phyloP scores from a whole-genome alignment of 768 basidiomycete species.

The Ramaria sp. region DNA sequence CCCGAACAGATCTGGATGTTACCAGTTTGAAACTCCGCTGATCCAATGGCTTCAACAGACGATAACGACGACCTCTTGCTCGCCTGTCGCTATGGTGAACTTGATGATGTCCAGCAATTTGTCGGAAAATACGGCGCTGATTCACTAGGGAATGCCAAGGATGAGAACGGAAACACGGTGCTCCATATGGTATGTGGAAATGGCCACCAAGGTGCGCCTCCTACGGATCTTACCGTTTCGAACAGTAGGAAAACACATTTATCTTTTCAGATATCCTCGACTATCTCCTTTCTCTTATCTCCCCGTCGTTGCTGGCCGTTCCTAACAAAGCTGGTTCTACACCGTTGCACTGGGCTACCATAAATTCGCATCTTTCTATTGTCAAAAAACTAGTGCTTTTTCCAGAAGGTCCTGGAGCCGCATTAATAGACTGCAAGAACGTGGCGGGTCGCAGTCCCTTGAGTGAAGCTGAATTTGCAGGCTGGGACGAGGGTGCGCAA shows the following conservation, averaged over 20 bases:
- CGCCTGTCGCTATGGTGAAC: constrained; percentile 79
- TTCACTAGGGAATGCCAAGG: constrained; percentile 39
- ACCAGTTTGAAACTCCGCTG: no score
- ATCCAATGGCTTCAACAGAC: constrained; percentile 14
- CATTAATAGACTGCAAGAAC: constrained; percentile 71
- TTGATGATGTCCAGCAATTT: constrained; percentile 65
- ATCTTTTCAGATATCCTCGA: constrained; percentile 52
- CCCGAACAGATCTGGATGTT: no score
- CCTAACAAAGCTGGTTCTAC: constrained; percentile 71
- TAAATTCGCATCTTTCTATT: constrained; percentile 66
- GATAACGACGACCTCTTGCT: constrained; percentile 62
- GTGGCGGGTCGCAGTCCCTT: constrained; percentile 63
- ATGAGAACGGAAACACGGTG: constrained; percentile 69
- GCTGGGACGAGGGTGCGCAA: constrained; percentile 75
- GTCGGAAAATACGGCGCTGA: constrained; percentile 42
- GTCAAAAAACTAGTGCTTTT: constrained; percentile 49
- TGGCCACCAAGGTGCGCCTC: constrained; percentile 66
- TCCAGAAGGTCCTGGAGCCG: constrained; percentile 47
- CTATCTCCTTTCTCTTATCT: constrained; percentile 53
- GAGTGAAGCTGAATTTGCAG: constrained; percentile 67
- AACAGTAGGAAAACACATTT: constrained; percentile 7
- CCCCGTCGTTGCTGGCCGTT: constrained; percentile 41
- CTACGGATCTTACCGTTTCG: constrained; percentile 8
- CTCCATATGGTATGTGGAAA: constrained; percentile 87
- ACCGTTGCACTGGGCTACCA: constrained; percentile 83